Conservation (phyloP, 2,329 filamentous ascomycete genomes). For the Leptographium flavum region DNA sequence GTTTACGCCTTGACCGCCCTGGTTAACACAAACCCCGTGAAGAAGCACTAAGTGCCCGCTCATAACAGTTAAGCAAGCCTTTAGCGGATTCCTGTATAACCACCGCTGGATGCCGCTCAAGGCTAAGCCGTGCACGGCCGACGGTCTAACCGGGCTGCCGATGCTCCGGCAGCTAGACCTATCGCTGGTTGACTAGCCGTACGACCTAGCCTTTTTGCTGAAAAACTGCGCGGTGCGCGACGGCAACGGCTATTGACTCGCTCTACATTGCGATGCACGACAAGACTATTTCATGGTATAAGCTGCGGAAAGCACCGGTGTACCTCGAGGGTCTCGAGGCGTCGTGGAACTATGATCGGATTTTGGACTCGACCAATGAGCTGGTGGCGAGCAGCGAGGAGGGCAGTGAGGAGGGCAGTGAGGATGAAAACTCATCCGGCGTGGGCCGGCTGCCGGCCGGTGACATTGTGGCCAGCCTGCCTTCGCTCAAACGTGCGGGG, state of each 20-base stretch:
- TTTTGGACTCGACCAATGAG: constrained; percentile 30
- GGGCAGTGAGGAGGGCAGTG: constrained; percentile 12
- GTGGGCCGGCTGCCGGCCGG: constrained; percentile 26
- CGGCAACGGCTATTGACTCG: constrained; percentile 39
- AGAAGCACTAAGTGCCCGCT: constrained; percentile 33
- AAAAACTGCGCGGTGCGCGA: constrained; percentile 42
- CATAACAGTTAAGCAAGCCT: constrained; percentile 32
- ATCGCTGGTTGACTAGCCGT: constrained; percentile 25
- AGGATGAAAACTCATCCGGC: constrained; percentile 7
- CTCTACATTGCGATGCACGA: constrained; percentile 43
- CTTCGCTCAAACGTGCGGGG: constrained; percentile 34
- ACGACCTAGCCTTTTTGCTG: constrained; percentile 36
- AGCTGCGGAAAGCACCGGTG: constrained; percentile 30
- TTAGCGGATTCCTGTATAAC: constrained; percentile 32
- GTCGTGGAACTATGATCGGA: constrained; percentile 36
- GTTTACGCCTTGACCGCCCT: too few relatives aligned
- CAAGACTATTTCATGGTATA: constrained; percentile 42
- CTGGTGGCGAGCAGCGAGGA: constrained; percentile 9
- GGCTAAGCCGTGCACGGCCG: constrained; percentile 41
- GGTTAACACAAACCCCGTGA: constrained; percentile 34
- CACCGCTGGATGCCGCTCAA: constrained; percentile 44
- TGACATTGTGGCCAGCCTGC: constrained; percentile 26
- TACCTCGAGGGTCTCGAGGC: constrained; percentile 38
- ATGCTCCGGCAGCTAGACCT: constrained; percentile 41
- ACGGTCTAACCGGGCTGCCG: constrained; percentile 38